Evolutionary conservation across 345 rosid species (phyloP), one percentile per base, ranked within the genome.

Genomic region (Gynandropsis gynandra): DNA sequence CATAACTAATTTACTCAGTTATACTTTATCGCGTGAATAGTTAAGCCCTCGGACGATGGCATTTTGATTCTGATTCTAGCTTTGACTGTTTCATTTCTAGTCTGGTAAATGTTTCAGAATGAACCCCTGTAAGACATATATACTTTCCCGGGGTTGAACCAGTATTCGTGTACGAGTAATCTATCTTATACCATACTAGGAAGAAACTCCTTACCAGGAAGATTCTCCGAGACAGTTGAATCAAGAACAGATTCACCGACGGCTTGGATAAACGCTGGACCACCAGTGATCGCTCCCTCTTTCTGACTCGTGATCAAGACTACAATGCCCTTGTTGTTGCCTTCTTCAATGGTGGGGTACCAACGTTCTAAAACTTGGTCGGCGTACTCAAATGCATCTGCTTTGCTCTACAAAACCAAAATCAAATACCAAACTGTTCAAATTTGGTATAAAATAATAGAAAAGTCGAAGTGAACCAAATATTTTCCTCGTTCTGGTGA

Each of bases 321-420:
- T 42, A 82, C 93, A 64, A 84, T 84, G 40, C 98, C 98, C 56
- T 87, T 92, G 50, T 79, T 82, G 64, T 58, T 92, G 16, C 96
- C 98, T 16, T 82, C 84, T 75, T 92, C 96, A 38, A 92, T 65
- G 0, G 83, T 68, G 8, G 98, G 98, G 68, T 87, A 92, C 96
- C 96, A 92, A 44, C 67, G 71, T 72, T 92, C 98, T 61, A 92
- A 66, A 36, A 92, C 89, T 73, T 87, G 95, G 65, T 92, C 98
- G 56, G 96, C 96, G 63, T 80, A 87, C 84, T 92, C 98, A 50
- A 87, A 92, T 17, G 98, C 98, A 82, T 92, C 98, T 58, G 98
- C 98, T 72, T 92, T 92, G 75, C 93, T 92, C 98, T 90, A 77
- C 75, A 66, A 18, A 37, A 37, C 4, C 58, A 52, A 52, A 67